Conservation (phyloP, 257 asterid species). For the Ehretia macrophylla region DNA sequence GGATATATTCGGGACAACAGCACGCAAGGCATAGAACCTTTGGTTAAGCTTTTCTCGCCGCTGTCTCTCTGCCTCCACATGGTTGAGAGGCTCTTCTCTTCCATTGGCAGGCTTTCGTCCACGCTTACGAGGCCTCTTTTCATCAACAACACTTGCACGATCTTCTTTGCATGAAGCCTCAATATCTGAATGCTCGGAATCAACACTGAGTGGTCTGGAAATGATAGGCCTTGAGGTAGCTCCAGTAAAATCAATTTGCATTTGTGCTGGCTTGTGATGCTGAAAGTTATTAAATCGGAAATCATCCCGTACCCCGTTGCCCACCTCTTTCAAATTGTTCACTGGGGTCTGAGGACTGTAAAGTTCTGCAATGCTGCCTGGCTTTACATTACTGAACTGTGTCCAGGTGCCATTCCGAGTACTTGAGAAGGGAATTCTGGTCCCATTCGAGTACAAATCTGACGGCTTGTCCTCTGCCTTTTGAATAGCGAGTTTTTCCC, state of each 20-base stretch:
- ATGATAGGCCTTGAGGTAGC: slow-evolving; percentile 44
- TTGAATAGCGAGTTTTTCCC: slow-evolving; percentile 42
- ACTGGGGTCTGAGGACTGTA: slow-evolving; percentile 37
- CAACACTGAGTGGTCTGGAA: slow-evolving; percentile 35
- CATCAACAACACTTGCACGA: slow-evolving; percentile 34
- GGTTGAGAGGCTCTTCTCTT: slow-evolving; percentile 84
- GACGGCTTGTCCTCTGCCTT: slow-evolving; percentile 34
- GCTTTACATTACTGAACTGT: slow-evolving; percentile 29
- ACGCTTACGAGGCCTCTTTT: slow-evolving; percentile 75
- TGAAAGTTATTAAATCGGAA: slow-evolving; percentile 34
- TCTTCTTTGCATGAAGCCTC: slow-evolving; percentile 68
- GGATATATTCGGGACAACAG: slow-evolving; percentile 87
- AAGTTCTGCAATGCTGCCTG: slow-evolving; percentile 30
- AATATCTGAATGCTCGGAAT: slow-evolving; percentile 72
- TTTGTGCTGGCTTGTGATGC: slow-evolving; percentile 51
- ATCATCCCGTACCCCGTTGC: slow-evolving; percentile 47
- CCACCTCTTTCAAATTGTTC: slow-evolving; percentile 24
- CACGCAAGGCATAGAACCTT: slow-evolving; percentile 75
- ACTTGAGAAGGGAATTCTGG: slow-evolving; percentile 31
- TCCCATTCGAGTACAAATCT: slow-evolving; percentile 36
- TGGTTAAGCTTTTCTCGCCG: slow-evolving; percentile 86
- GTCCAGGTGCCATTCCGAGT: slow-evolving; percentile 46
- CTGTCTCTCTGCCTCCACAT: slow-evolving; percentile 88
- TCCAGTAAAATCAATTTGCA: slow-evolving; percentile 66
- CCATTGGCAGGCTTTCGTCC: slow-evolving; percentile 91